These are phyloP conservation scores for Dentipellis fragilis DNA, from an alignment of 768 basidiomycete species.

Conservation along the genomic window DNA sequence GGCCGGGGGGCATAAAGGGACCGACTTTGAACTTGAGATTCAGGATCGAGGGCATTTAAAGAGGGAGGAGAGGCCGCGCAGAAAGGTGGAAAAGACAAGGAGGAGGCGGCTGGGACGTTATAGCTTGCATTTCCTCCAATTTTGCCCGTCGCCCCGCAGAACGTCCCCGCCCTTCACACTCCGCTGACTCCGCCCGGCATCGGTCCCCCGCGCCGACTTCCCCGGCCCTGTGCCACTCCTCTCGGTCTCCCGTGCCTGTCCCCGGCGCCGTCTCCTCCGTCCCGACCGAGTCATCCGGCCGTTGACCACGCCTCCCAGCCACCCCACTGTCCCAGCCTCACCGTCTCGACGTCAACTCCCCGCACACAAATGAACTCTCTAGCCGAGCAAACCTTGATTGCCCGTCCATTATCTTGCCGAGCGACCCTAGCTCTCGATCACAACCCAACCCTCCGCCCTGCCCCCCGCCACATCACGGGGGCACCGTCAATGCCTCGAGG, in stretches of 20 bases:
- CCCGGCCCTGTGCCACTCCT: too few relatives aligned
- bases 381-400: not conserved
- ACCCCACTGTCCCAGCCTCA: too few relatives aligned
- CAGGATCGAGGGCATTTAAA: conserved; percentile 67
- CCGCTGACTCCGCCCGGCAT: not conserved
- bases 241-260: too few relatives aligned
- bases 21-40: conserved; percentile 79
- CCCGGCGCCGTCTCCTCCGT: not conserved
- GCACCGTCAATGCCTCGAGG: not conserved
- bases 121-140: not conserved
- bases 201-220: not conserved
- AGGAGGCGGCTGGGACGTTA: not conserved
- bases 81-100: not conserved
- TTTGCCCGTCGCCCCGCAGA: not conserved
- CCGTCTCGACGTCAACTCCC: too few relatives aligned
- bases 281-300: too few relatives aligned
- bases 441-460: conserved; percentile 1
- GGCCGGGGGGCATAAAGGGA: conserved; percentile 6
- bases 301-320: too few relatives aligned
- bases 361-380: not conserved
- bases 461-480: not conserved
- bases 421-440: not conserved
- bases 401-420: not conserved
- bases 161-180: not conserved
- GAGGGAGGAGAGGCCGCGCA: not conserved